Evolutionary conservation across 2,329 filamentous ascomycete species (phyloP), one percentile per base, ranked within the genome.

Genomic region (Exserohilum turcica): DNA sequence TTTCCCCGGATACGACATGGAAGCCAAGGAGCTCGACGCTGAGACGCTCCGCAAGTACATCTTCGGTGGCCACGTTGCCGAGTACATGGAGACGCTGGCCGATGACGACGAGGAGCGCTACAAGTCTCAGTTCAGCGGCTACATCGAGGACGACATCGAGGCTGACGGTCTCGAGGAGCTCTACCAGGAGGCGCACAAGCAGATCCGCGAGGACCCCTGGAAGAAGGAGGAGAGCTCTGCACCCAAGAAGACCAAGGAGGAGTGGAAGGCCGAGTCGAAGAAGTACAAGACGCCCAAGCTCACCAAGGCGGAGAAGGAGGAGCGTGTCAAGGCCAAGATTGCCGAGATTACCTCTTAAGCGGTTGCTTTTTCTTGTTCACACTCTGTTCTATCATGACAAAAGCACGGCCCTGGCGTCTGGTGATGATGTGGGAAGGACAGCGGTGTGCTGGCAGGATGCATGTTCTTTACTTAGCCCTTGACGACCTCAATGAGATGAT

Each of bases 51-150:
- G 93, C 86, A 96, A 92, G 85, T 99, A 99, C 89, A 99, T 99
- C 86, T 93, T 91, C 80, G 94, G 86, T 76, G 93, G 94, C 60
- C 94, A 99, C 87, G 91, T 99, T 65, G 92, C 93, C 70, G 94
- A 99, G 87, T 99, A 99, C 88, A 99, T 99, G 94, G 94, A 99
- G 89, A 94, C 89, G 56, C 90, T 99, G 65, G 94, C 94, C 81
- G 94, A 99, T 74, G 94, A 99, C 78, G 94, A 99, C 77, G 94
- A 99, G 90, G 94, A 99, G 87, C 92, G 94, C 78, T 99, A 91
- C 91, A 93, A 93, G 86, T 87, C 86, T 72, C 94, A 99, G 85
- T 99, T 99, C 89, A 84, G 87, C 79, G 89, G 94, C 82, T 99
- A 99, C 86, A 89, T 96, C 70, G 93, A 99, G 66, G 91, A 96